Base-by-base conservation (phyloP, 257 asterid genomes). In the Primulina eburnea region DNA sequence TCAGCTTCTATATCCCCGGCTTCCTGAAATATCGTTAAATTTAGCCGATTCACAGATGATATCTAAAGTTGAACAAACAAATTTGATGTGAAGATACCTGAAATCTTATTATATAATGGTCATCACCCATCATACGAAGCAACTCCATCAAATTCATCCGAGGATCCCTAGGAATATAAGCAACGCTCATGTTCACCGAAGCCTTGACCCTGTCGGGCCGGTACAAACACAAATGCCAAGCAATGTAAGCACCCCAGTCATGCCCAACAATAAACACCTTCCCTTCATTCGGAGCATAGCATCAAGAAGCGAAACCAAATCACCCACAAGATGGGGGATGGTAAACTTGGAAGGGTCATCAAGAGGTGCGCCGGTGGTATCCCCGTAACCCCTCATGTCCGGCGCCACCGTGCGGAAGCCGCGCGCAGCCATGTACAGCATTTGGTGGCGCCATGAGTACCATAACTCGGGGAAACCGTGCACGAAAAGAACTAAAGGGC, bases 361-460 rank as follows among this genome's bases (percentile, higher is more conserved):
- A 4, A 75, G 37, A 7, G 88, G 88, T 8, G 90, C 92, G 12
- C 96, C 96, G 0, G 89, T 77, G 68, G 96, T 89, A 14, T 87
- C 95, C 0, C 96, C 95, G 70, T 71, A 90, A 26, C 97, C 96
- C 43, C 96, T 84, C 78, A 91, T 72, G 75, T 89, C 95, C 34
- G 86, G 96, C 26, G 95, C 95, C 73, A 81, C 89, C 1, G 85
- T 92, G 0, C 84, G 83, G 78, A 78, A 92, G 17, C 95, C 96
- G 17, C 79, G 90, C 38, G 65, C 84, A 2, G 94, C 96, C 90
- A 88, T 28, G 86, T 72, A 87, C 3, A 58, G 53, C 73, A 92
- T 87, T 60, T 92, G 95, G 86, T 92, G 94, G 74, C 96, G 95
- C 97, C 97, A 87, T 4, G 95, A 79, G 81, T 92, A 89, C 98